Base-by-base conservation (phyloP, 2,329 filamentous ascomycete genomes). In the Beauveria bassiana region DNA sequence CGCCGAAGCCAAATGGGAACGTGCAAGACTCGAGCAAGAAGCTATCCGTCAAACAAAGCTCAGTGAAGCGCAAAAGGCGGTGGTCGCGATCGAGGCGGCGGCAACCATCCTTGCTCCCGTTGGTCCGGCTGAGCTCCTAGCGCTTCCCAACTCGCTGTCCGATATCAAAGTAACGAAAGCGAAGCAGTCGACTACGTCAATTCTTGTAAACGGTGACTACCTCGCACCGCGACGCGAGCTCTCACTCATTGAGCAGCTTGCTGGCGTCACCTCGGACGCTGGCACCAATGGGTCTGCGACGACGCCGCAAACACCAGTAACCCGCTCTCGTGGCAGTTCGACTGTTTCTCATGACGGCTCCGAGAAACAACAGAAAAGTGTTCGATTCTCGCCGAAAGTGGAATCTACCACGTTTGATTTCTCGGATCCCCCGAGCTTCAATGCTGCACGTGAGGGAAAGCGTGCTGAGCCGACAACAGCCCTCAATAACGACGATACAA, bases 1-100 rank as follows among this genome's bases (percentile, higher is more conserved):
- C 51, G 87, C 86, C 64, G 83, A 90, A 68, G 87, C 90, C 74
- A 99, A 99, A 75, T 87, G 95, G 77, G 93, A 98, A 72, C 83
- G 95, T 68, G 95, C 95, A n/a, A 86, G 89, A 65, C 85, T 88
- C 59, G 92, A 97, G 73, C 86, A 91, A 67, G 89, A 96, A 70
- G 89, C 86, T 12, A 90, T 98, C 65, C 87, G 93, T 65, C 82
- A 87, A 69, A 90, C 87, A 62, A 78, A 77, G 49, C 69, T 76
- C 18, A 71, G 77, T 56, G 82, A 85, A 67, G 78, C 79, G 0
- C 64, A 66, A 50, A 62, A 69, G 60, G 68, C 68, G 68, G 40
- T 65, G n/a, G 61, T 56, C 26, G 52, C 60, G 6, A 24, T n/a
- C 6, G 64, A 61, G 10, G 56, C 59, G 8, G 28, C 57, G 6